Conservation (phyloP, 164 flowering plant species). For the Pachysandra terminalis region DNA sequence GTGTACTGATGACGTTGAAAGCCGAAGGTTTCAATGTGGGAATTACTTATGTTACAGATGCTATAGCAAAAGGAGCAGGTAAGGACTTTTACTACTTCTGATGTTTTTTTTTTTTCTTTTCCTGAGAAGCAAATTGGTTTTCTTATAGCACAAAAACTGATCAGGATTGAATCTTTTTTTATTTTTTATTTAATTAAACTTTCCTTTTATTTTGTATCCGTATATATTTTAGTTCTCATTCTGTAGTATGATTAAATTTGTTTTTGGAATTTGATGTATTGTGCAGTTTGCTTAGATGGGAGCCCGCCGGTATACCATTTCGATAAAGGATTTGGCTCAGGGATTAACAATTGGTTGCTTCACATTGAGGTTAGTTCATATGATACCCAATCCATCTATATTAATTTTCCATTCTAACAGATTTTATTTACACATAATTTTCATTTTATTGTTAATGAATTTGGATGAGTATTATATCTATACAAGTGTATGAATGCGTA, state of each 20-base stretch:
- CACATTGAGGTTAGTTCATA: slow-evolving; percentile 18
- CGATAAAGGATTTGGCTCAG: no score
- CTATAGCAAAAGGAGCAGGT: slow-evolving; percentile 22
- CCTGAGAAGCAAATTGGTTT: no score
- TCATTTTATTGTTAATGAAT: no score
- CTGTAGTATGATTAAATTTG: background rate
- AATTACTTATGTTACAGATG: slow-evolving; percentile 14
- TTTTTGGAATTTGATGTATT: background rate
- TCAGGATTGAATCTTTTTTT: background rate
- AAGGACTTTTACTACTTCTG: background rate
- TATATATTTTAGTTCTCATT: background rate
- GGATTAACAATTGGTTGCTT: slow-evolving; percentile 26
- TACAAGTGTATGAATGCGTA: no score
- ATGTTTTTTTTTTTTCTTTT: background rate
- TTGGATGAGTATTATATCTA: no score
- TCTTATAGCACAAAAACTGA: no score
- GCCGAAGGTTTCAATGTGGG: slow-evolving; percentile 13
- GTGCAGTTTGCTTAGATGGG: slow-evolving; percentile 33
- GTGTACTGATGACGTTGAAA: slow-evolving; percentile 7
- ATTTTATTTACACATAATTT: no score
- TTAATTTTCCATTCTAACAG: no score
- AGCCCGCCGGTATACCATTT: slow-evolving; percentile 35
- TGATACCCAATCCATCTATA: no score
- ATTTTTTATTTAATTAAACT: background rate
- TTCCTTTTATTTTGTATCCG: no score